Base-by-base conservation (phyloP, 805 yeast species). In the Saccharomycopsis microspora region DNA sequence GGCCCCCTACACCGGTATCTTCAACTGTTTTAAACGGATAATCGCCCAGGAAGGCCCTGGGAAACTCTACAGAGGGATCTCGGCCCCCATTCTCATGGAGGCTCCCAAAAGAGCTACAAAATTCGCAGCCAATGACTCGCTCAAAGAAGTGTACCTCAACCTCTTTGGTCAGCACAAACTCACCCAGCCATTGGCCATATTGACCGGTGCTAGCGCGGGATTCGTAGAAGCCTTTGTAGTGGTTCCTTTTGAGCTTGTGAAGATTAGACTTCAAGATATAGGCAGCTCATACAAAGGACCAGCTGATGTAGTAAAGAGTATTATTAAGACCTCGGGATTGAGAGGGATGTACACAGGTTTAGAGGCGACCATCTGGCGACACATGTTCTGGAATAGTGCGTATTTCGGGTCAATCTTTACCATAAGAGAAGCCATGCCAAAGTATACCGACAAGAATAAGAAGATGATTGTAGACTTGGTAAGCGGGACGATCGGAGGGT, bases 71-170 rank as follows among this genome's bases (percentile, higher is more conserved):
- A 80, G 89, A 62, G 98, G 98, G 55, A 90, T 90, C 58, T 69
- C 85, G 30, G 96, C 97, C 29, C 98, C 98, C 31, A 86, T 90
- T 57, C 72, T 90, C 58, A 93, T 90, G 97, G 98, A 90, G 66
- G 98, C 97, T 10, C 97, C 97, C 55, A 90, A 90, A 72, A 80
- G 98, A 70, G 97, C 98, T 41, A 89, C 96, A 55, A 90, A 90
- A 67, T 90, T 90, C 63, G 97, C 97, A 45, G 96, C 97, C 54
- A 93, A 93, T 64, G 97, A 93, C 63, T 93, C 87, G 64, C 93
- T 95, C 83, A 90, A 95, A 46, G 82, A 82, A 64, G 65, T 88
- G 56, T 89, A 88, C 74, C 76, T 77, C 56, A 70, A 70, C 32
- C 62, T 68, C 19, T 87, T 89, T 63, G 95, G 86, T 45, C 72